Percentiles rank a stretch among this genome's conserved stretches.
Conservation (phyloP, 805 yeast genomes). For the Kuraishia piskuri region DNA sequence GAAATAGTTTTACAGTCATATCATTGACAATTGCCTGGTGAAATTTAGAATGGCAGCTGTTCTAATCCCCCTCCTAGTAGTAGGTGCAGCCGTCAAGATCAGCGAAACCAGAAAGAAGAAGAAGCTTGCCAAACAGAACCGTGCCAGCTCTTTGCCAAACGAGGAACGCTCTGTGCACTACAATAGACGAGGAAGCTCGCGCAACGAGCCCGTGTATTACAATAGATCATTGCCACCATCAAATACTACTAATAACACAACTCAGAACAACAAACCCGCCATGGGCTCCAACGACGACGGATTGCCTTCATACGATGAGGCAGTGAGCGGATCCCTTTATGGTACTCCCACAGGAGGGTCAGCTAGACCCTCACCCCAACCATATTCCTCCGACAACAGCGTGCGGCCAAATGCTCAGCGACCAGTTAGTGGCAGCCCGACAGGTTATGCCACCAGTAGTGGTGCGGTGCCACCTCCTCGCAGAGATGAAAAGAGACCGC, state of each 20-base stretch:
- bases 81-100: background rate
- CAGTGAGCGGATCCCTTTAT: background rate
- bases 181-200: background rate
- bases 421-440: background rate
- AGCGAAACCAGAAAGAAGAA: background rate
- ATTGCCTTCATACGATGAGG: conserved; percentile 8
- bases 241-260: too few species aligned
- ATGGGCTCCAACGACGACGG: conserved; percentile 8
- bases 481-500: background rate
- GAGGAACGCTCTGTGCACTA: background rate
- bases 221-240: too few species aligned
- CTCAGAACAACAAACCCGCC: too few species aligned
- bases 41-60: background rate
- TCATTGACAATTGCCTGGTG: too few species aligned
- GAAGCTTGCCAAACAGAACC: background rate
- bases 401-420: background rate
- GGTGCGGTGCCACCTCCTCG: background rate
- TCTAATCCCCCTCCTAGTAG: background rate
- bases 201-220: background rate
- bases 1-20: too few species aligned
- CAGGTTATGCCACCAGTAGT: background rate
- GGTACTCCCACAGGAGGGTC: background rate
- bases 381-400: background rate
- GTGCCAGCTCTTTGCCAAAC: background rate
- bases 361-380: background rate